Evolutionary conservation across 192 early-diverging fungal genomes (phyloP), one percentile per base, ranked within the genome.

Genomic region (Umbelopsis sp.): DNA sequence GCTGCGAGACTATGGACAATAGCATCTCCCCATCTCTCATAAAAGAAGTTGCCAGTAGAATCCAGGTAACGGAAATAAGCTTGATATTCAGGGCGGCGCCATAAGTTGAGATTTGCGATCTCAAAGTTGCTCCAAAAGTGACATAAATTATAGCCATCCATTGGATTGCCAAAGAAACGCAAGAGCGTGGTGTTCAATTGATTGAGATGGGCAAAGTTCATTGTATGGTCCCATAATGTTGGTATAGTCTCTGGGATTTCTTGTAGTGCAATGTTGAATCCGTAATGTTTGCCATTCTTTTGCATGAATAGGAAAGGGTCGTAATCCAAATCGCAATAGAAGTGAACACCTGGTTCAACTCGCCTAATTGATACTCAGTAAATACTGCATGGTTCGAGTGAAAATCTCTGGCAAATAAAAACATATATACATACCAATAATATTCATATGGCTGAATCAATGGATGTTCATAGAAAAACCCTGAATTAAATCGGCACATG

Each of bases 61-160:
- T 93, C 92, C 21, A 93, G 74, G 36, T 81, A 87, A 31, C 83
- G 68, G 50, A 92, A 93, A 65, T 83, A 93, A 29, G 70, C 69
- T 8, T 80, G 72, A 70, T 93, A 93, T 11, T 54, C 77, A 20
- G 76, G 71, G 21, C 81, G 82, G 1, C 87, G 74, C 73, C 88
- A 85, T 67, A 91, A 83, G 45, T 83, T 74, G 14, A 93, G 74
- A 52, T 78, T 79, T 4, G 88, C 92, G 22, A 93, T 93, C 71
- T 93, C 92, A 73, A 93, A 93, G 71, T 93, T 93, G 16, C 84
- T 86, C 91, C 91, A 93, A 44, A 91, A 91, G 71, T 93, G 90
- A 73, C 91, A 92, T 59, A 83, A 25, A 66, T 92, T 91, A 73
- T 92, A 91, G 25, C 72, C 72, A 17, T 29, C 68, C 8, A 47